phyloP scores from a whole-genome alignment of 495 filamentous ascomycete genomes.

The Darksidea phi region DNA sequence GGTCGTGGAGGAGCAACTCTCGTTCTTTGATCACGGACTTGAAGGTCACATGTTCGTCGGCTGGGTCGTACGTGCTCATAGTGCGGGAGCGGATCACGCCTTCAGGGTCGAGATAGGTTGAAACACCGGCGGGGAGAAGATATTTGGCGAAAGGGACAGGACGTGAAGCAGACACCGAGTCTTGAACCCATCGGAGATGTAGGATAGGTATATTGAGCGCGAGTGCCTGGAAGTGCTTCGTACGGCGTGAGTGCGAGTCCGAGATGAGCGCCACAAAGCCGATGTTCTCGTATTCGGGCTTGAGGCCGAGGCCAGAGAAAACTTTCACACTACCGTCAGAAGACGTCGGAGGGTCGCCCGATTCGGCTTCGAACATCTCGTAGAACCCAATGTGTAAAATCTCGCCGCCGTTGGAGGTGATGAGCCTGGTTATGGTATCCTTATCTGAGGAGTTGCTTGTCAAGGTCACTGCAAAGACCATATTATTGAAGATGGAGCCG shows the following conservation, averaged over 20 bases:
- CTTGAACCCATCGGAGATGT: conserved; percentile 72
- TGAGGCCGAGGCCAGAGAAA: conserved; percentile 47
- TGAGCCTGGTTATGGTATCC: conserved; percentile 52
- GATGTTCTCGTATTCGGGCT: conserved; percentile 50
- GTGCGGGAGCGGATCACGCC: conserved; percentile 75
- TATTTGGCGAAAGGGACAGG: conserved; percentile 77
- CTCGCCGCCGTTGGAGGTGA: conserved; percentile 64
- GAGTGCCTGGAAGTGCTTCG: conserved; percentile 93
- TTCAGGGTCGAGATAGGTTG: conserved; percentile 58
- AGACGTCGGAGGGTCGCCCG: not conserved
- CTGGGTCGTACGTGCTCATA: conserved; percentile 59
- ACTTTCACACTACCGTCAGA: conserved; percentile 3
- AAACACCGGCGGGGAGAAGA: conserved; percentile 82
- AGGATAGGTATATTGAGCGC: conserved; percentile 87
- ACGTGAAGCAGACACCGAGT: conserved; percentile 60
- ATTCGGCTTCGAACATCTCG: conserved; percentile 63
- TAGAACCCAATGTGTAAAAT: conserved; percentile 78
- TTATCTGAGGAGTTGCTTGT: conserved; percentile 52
- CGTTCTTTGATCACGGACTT: conserved; percentile 56
- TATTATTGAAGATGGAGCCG: conserved; percentile 61
- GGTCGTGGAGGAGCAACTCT: conserved; percentile 60
- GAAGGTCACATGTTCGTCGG: conserved; percentile 50
- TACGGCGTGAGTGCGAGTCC: conserved; percentile 79
- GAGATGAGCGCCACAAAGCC: conserved; percentile 86
- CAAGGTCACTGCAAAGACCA: conserved; percentile 80